Evolutionary conservation across 2,329 filamentous ascomycete species (phyloP), one percentile per base, ranked within the genome.

Genomic region (Metarhizium rileyi): DNA sequence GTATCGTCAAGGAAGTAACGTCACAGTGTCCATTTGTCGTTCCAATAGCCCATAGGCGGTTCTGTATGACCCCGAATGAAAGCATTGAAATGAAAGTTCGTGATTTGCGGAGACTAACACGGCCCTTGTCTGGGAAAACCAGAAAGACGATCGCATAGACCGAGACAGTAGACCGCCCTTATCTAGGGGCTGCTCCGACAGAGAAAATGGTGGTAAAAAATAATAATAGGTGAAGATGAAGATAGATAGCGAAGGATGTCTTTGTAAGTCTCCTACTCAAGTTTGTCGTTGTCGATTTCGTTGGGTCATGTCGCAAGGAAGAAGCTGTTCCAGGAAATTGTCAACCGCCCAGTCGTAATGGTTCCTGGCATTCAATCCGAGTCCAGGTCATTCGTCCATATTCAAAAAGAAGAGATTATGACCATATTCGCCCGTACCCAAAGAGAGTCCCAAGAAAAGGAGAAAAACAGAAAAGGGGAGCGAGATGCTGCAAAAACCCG

Each of bases 1-100:
- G 59, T 63, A 35, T 60, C 57, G 61, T 63, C 55, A 61, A 60
- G 55, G 64, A 65, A 65, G 60, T 62, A 61, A 65, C 55, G 60
- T 64, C 59, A 64, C 62, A 63, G 54, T 53, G 50, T 55, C 59
- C 59, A 57, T 65, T 61, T 50, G 62, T 62, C 60, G 61, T 66
- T 62, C 57, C 60, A 62, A 58, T 61, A 56, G 59, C 60, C 59
- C 50, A 57, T 62, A 57, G 52, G 58, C 61, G 61, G 59, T 51
- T 47, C 56, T 59, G 60, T 59, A 57, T 61, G 60, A 63, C 61
- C 58, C 59, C 62, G 64, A 62, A 59, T 64, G 57, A 55, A 57
- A 50, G 55, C 53, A 14, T 45, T 40, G 25, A 45, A 57, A 59
- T 60, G 58, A 61, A 62, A 59, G 23, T 55, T 55, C 54, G 51